phyloP scores from a whole-genome alignment of 768 basidiomycete genomes.

The Chalciporus piperatus region DNA sequence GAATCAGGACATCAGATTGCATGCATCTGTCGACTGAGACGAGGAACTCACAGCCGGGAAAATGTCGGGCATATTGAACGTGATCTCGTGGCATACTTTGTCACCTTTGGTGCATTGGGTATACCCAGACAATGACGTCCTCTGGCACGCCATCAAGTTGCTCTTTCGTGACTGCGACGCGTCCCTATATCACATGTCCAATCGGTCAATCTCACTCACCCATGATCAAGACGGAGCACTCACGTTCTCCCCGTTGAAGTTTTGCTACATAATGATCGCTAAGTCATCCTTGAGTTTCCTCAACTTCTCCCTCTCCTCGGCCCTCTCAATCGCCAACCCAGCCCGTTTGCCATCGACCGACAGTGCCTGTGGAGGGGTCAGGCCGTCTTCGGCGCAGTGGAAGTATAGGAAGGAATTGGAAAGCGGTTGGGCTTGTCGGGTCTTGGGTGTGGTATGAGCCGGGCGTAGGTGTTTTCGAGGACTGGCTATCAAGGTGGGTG shows the following conservation, averaged over 20 bases:
- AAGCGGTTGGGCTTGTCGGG: conserved; percentile 5
- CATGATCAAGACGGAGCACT: conserved; percentile 4
- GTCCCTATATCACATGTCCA: conserved; percentile 42
- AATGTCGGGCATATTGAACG: conserved; percentile 81
- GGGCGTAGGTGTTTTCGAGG: conserved; percentile 2
- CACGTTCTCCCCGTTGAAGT: conserved; percentile 87
- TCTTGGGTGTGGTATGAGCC: conserved; percentile 6
- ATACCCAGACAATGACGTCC: conserved; percentile 78
- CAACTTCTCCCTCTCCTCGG: conserved; percentile 51
- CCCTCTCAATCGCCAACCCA: conserved; percentile 69
- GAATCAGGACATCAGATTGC: background rate
- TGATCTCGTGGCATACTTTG: conserved; percentile 65
- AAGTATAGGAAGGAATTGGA: background rate
- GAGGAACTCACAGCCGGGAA: conserved; percentile 59
- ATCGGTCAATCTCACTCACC: background rate
- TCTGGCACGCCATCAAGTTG: conserved; percentile 80
- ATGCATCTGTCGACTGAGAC: too few relatives aligned
- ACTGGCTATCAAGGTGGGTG: background rate
- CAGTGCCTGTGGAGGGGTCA: conserved; percentile 65
- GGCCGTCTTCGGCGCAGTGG: conserved; percentile 3
- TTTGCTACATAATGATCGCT: conserved; percentile 51
- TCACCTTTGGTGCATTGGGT: conserved; percentile 57
- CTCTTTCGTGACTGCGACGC: conserved; percentile 38
- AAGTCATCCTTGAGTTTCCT: conserved; percentile 71
- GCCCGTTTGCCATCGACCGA: conserved; percentile 76